Evolutionary conservation across 2,329 filamentous ascomycete genomes (phyloP).

Genomic region (Bipolaris oryzae): DNA sequence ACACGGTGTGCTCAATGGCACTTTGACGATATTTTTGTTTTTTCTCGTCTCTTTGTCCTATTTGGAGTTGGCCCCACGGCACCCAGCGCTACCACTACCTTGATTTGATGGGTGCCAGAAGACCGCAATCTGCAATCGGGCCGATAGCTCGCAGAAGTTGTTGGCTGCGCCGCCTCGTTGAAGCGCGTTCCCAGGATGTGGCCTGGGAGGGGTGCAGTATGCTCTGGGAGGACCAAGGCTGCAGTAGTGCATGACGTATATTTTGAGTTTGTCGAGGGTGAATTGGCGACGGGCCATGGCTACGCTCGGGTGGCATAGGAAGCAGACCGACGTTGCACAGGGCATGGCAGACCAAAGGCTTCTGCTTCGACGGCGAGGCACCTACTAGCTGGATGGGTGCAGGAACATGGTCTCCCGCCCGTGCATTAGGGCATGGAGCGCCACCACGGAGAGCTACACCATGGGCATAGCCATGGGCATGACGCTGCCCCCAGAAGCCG

Average conservation of each 20-base stretch:
- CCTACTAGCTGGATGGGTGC: constrained; percentile 14
- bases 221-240: constrained; percentile 12
- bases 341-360: not conserved
- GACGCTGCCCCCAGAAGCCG: not conserved
- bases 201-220: constrained; percentile 15
- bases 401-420: constrained; percentile 23
- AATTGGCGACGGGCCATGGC: constrained; percentile 4
- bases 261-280: constrained; percentile 21
- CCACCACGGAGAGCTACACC: constrained; percentile 8
- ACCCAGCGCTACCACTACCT: constrained; percentile 27
- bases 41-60: not conserved
- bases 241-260: constrained; percentile 31
- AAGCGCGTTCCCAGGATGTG: constrained; percentile 24
- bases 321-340: constrained; percentile 5
- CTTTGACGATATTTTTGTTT: not conserved
- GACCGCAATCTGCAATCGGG: constrained; percentile 38
- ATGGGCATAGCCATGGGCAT: not conserved
- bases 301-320: constrained; percentile 2
- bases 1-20: too few relatives aligned
- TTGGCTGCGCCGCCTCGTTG: constrained; percentile 32
- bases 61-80: constrained; percentile 26
- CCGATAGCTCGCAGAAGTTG: constrained; percentile 37
- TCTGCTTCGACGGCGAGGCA: constrained; percentile 2
- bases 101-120: constrained; percentile 34
- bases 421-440: constrained; percentile 18